phyloP scores from a whole-genome alignment of 768 basidiomycete genomes.

The Xerocomus spinulosus region DNA sequence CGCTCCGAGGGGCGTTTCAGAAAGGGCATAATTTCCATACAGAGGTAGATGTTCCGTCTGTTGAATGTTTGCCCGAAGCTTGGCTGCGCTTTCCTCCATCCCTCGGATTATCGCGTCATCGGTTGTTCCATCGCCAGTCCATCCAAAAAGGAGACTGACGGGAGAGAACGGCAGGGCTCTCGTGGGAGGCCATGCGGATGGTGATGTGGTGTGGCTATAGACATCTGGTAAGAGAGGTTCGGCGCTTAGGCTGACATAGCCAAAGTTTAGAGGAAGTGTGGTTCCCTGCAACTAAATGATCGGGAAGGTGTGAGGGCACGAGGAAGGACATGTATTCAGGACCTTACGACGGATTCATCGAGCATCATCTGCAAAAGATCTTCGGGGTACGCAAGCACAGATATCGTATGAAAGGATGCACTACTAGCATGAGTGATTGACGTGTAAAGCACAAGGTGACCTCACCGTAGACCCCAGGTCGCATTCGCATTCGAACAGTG shows the following conservation, averaged over 20 bases:
- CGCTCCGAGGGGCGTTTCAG: conserved; percentile 43
- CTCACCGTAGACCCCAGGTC: conserved; percentile 23
- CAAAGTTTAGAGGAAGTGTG: conserved; percentile 31
- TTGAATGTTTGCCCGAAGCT: conserved; percentile 41
- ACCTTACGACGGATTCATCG: conserved; percentile 17
- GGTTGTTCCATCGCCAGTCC: conserved; percentile 31
- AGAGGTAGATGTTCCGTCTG: conserved; percentile 38
- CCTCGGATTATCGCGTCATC: conserved; percentile 42
- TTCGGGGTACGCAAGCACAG: conserved; percentile 19
- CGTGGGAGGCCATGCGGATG: conserved; percentile 46
- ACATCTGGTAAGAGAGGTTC: conserved; percentile 47
- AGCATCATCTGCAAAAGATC: conserved; percentile 17
- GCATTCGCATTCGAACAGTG: conserved; percentile 15
- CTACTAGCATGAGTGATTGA: conserved; percentile 11
- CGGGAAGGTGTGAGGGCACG: not conserved
- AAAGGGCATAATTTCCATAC: conserved; percentile 61
- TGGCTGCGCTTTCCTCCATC: conserved; percentile 34
- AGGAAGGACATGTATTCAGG: not conserved
- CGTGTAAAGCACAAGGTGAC: not conserved
- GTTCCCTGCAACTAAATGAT: conserved; percentile 42
- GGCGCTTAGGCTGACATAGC: conserved; percentile 43
- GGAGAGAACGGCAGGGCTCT: conserved; percentile 39
- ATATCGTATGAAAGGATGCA: conserved; percentile 20
- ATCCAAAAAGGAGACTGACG: conserved; percentile 45
- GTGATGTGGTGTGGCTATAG: conserved; percentile 34